Evolutionary conservation across 1,284 basidiomycete genomes (phyloP), one percentile per base, ranked within the genome.

Genomic region (Cryptococcus hybrid): DNA sequence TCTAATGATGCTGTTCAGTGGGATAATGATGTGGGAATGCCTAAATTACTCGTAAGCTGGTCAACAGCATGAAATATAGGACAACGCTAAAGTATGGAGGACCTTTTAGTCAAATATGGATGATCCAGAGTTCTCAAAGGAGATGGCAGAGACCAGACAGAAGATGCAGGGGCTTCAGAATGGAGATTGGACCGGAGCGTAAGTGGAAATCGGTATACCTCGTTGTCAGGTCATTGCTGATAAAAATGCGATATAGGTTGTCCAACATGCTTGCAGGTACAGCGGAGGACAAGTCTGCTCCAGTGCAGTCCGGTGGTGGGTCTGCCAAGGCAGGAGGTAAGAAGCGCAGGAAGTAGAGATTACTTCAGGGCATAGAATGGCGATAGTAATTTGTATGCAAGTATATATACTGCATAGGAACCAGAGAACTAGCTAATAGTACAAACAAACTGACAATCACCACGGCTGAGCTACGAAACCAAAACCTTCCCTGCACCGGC

Each of bases 1-100:
- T 78, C 78, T 93, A 58, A 84, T 92, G 79, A 89, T 90, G 87
- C 79, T 87, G 15, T 80, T 84, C 63, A 86, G 82, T 46, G 89
- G 82, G 36, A 78, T 79, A 38, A 84, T 92, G 83, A 84, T 90
- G 76, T 77, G 89, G 18, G 80, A n/a, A 85, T 87, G 83, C 90
- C 90, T 1, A 90, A 88, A 72, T 73, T 92, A 60, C 87, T 88
- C 81, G 90, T 90, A 62, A 60, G 83, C 69, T 18, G 12, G 1
- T 50, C n/a, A n/a, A 7, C 30, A n/a, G 11, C 30, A n/a, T 50
- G 34, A 30, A 34, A n/a, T 37, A 15, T 37, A 7, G 37, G 11
- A 18, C 12, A 13, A n/a, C 13, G 45, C 13, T 11, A 24, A 18
- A 47, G 18, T 30, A 42, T 47, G 12, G 47, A 57, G 56, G 37